Base-by-base conservation (phyloP, 2,329 filamentous ascomycete genomes). In the Mollisiaceae sp. region DNA sequence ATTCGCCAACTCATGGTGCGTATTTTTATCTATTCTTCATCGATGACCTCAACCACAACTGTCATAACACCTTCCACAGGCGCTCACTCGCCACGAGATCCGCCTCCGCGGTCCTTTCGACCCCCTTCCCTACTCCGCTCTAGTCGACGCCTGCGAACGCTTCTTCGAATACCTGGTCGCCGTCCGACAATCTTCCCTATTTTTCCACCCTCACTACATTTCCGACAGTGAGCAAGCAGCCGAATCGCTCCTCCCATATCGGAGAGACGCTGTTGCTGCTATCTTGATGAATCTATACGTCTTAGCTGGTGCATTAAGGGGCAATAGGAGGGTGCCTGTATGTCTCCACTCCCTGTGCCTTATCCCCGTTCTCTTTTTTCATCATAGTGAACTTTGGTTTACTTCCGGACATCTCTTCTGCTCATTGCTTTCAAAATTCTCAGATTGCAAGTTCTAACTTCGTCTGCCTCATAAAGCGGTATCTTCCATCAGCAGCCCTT, bases 101-200 rank as follows among this genome's bases (percentile, higher is more conserved):
- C 84, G 86, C 2, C 79, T 88, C 41, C 82, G 85, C 24, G 85
- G 80, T 1, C 83, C 84, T 1, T 88, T 88, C 68, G 80, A 88
- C 63, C 82, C 84, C 0, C 75, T 84, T 1, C 84, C 85, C 0
- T 87, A 87, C 73, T 82, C 82, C 2, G 84, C 81, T 15, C 80
- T 88, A 6, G 83, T 86, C 57, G 82, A 83, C 67, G 79, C 81
- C 8, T 86, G 83, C 62, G 85, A 88, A 72, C 79, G 80, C 4
- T 87, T 88, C 77, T 86, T 87, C 68, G 85, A 87, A 67, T 83
- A 86, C 66, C 79, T 87, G 63, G 82, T 87, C 32, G 80, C 83
- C 20, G 81, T 88, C 4, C 82, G 86, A 8, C 85, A 88, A 71
- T 84, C 85, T 2, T 84, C 83, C 1, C 75, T 87, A 18, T 85